A percentile compares a stretch with the other conserved stretches of the same genome.
These are phyloP conservation scores for Cutaneotrichosporon cutaneum DNA, from an alignment of 1,284 basidiomycete species.

Conservation along the genomic window DNA sequence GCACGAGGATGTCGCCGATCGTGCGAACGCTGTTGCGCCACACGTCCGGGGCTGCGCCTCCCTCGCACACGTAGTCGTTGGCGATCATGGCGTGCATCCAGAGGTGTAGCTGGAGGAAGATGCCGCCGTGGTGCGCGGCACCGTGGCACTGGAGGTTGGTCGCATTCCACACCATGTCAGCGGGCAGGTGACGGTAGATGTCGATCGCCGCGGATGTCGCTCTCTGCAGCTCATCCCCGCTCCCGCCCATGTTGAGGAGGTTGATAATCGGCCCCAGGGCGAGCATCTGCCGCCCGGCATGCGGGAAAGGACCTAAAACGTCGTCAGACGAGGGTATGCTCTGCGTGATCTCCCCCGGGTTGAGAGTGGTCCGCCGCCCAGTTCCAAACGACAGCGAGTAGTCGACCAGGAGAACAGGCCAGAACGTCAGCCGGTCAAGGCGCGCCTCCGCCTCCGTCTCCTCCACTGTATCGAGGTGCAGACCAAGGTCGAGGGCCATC, in stretches of 20 bases:
- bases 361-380: constrained; percentile 16
- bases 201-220: constrained; percentile 24
- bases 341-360: constrained; percentile 20
- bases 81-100: constrained; percentile 39
- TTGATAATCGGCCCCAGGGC: constrained; percentile 34
- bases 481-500: constrained; percentile 33
- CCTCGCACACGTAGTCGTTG: constrained; percentile 6
- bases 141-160: constrained; percentile 34
- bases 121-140: constrained; percentile 23
- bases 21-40: constrained; percentile 37
- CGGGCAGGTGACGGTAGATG: constrained; percentile 32
- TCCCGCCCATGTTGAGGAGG: constrained; percentile 26
- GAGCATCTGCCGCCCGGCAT: constrained; percentile 32
- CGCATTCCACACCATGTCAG: constrained; percentile 37
- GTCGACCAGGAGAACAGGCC: constrained; percentile 18
- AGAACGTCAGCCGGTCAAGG: constrained; percentile 19
- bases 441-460: constrained; percentile 13
- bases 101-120: constrained; percentile 36
- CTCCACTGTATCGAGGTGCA: constrained; percentile 20
- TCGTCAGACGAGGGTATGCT: constrained; percentile 13
- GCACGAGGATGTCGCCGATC: constrained; percentile 38
- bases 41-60: constrained; percentile 13
- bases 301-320: constrained; percentile 32
- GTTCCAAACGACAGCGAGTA: constrained; percentile 20
- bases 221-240: neutral